Conservation (phyloP, 2,329 filamentous ascomycete genomes). For the Macrophomina pseudophaseolina region DNA sequence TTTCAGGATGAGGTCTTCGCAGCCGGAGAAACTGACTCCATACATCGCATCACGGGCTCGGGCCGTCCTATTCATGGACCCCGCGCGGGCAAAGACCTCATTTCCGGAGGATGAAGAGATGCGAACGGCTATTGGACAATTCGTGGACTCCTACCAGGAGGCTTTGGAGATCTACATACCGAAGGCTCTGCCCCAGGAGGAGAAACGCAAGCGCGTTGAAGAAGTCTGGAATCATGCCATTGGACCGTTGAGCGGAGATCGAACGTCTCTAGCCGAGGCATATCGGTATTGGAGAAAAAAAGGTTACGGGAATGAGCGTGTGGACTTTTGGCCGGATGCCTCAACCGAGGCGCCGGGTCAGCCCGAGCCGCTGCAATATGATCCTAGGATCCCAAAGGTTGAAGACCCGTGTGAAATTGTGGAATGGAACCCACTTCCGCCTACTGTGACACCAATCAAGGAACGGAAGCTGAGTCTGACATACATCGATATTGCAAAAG, state of each 20-base stretch:
- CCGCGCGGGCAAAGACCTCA: slow-evolving; percentile 30
- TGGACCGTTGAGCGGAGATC: slow-evolving; percentile 33
- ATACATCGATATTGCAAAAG: slow-evolving; percentile 34
- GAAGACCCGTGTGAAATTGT: slow-evolving; percentile 29
- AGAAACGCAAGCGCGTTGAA: slow-evolving; percentile 28
- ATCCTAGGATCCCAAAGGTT: slow-evolving; percentile 29
- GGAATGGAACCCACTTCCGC: slow-evolving; percentile 37
- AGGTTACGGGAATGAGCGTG: not conserved
- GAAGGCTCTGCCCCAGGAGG: not conserved
- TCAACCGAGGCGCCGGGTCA: not conserved
- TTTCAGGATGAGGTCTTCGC: slow-evolving; percentile 26
- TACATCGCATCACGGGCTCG: slow-evolving; percentile 36
- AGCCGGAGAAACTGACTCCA: slow-evolving; percentile 31
- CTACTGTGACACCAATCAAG: slow-evolving; percentile 24
- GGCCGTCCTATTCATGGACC: slow-evolving; percentile 32
- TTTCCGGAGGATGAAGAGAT: slow-evolving; percentile 35
- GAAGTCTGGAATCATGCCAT: slow-evolving; percentile 39
- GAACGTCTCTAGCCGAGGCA: slow-evolving; percentile 40
- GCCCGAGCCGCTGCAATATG: not conserved
- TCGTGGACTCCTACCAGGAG: slow-evolving; percentile 41
- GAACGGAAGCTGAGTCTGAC: slow-evolving; percentile 30
- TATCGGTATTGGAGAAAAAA: slow-evolving; percentile 36
- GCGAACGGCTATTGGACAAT: slow-evolving; percentile 37
- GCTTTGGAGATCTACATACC: slow-evolving; percentile 36
- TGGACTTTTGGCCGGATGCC: slow-evolving; percentile 1